Conservation (phyloP, 805 yeast species). For the Ogataea pilisensis region DNA sequence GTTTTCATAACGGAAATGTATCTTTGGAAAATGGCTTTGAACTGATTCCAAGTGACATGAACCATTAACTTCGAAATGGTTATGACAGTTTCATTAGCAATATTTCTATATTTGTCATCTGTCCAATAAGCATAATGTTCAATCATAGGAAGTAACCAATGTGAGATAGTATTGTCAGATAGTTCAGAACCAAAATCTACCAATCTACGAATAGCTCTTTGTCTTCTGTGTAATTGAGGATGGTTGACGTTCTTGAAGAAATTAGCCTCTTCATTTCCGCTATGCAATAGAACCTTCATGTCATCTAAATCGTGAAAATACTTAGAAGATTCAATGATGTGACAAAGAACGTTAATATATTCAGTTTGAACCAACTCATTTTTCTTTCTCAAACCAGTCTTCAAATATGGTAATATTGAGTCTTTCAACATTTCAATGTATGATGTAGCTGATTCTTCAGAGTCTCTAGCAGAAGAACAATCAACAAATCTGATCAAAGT, state of each 20-base stretch:
- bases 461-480: conserved; percentile 33
- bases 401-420: conserved; percentile 59
- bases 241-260: conserved; percentile 60
- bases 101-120: conserved; percentile 55
- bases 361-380: conserved; percentile 67
- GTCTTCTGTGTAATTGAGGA: conserved; percentile 81
- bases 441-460: conserved; percentile 25
- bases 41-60: conserved; percentile 74
- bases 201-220: conserved; percentile 71
- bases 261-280: conserved; percentile 79
- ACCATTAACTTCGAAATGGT: conserved; percentile 57
- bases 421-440: conserved; percentile 43
- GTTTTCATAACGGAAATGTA: conserved; percentile 39
- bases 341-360: conserved; percentile 61
- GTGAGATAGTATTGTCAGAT: conserved; percentile 59
- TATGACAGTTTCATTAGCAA: conserved; percentile 61
- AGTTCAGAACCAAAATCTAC: conserved; percentile 43
- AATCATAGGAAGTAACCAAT: conserved; percentile 77
- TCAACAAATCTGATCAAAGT: conserved; percentile 65
- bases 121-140: conserved; percentile 69
- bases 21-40: conserved; percentile 66
- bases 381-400: conserved; percentile 60
- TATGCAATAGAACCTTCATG: conserved; percentile 57
- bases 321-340: conserved; percentile 48
- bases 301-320: conserved; percentile 51